Evolutionary conservation across 2,329 filamentous ascomycete species (phyloP).

Genomic region (Dothideomycetidae sp.): DNA sequence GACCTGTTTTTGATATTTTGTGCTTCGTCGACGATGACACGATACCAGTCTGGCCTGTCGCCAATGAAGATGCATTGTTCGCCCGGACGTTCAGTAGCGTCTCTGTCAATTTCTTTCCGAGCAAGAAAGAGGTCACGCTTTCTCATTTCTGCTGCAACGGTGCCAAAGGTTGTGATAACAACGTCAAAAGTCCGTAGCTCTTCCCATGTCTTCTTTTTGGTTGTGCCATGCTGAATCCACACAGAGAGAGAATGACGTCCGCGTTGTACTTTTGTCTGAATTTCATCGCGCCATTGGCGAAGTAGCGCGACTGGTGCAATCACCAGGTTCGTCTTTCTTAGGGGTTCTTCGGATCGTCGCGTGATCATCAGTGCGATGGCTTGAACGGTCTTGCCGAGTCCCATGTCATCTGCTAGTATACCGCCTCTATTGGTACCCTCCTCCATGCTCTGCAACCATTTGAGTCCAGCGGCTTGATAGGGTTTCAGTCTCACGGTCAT

Average conservation of each 20-base stretch:
- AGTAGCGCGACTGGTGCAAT: constrained; percentile 67
- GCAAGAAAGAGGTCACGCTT: constrained; percentile 40
- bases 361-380: constrained; percentile 63
- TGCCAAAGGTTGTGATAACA: constrained; percentile 67
- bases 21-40: constrained; percentile 62
- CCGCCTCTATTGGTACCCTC: constrained; percentile 57
- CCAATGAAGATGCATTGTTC: constrained; percentile 31
- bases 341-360: constrained; percentile 44
- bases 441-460: constrained; percentile 66
- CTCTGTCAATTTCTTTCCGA: constrained; percentile 33
- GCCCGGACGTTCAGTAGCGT: constrained; percentile 20
- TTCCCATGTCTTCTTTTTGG: constrained; percentile 44
- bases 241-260: constrained; percentile 45
- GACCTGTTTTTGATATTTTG: constrained; percentile 66
- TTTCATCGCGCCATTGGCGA: constrained; percentile 74
- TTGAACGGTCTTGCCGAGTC: constrained; percentile 72
- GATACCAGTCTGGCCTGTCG: constrained; percentile 45
- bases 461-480: constrained; percentile 65
- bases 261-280: constrained; percentile 51
- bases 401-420: constrained; percentile 71
- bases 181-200: constrained; percentile 55
- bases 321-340: constrained; percentile 62
- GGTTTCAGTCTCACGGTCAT: constrained; percentile 59
- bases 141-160: constrained; percentile 52
- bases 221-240: constrained; percentile 51